A percentile compares a stretch with the other conserved stretches of the same genome.
These are phyloP conservation scores for Colletotrichum spinosum DNA, from an alignment of 2,329 filamentous ascomycete genomes.

Conservation along the genomic window DNA sequence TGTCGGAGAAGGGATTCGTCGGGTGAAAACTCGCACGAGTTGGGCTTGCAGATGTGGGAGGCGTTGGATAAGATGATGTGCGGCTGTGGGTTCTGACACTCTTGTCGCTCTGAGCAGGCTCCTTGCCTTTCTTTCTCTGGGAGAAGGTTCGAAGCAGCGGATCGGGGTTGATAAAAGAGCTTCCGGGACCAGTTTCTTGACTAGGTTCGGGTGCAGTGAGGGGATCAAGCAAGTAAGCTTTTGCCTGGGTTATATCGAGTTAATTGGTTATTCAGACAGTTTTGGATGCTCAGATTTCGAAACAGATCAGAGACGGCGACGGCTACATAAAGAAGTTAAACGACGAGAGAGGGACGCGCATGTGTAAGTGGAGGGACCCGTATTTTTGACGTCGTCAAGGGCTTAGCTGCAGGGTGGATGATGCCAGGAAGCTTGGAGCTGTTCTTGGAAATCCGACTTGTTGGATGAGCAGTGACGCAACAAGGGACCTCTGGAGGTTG, in stretches of 20 bases:
- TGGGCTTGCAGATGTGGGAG: constrained; percentile 66
- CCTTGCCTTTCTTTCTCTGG: constrained; percentile 41
- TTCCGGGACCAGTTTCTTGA: constrained; percentile 74
- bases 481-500: constrained; percentile 25
- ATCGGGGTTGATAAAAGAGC: constrained; percentile 60
- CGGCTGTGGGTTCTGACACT: constrained; percentile 31
- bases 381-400: constrained; percentile 39
- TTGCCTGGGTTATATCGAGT: constrained; percentile 59
- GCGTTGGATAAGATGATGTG: constrained; percentile 53
- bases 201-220: constrained; percentile 75
- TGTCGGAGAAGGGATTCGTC: constrained; percentile 54
- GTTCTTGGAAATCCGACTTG: constrained; percentile 33
- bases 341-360: constrained; percentile 25
- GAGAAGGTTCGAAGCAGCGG: constrained; percentile 40
- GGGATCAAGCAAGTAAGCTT: constrained; percentile 76
- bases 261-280: constrained; percentile 9
- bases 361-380: constrained; percentile 30
- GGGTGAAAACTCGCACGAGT: constrained; percentile 58
- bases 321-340: constrained; percentile 8
- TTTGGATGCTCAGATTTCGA: not conserved
- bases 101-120: constrained; percentile 14
- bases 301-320: not conserved
- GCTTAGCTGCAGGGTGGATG: constrained; percentile 33
- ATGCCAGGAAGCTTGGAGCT: constrained; percentile 28
- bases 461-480: constrained; percentile 37